Percentiles rank a stretch among this genome's conserved stretches.
phyloP scores from a whole-genome alignment of 1,284 basidiomycete species.

The Leccinum pachyderme region DNA sequence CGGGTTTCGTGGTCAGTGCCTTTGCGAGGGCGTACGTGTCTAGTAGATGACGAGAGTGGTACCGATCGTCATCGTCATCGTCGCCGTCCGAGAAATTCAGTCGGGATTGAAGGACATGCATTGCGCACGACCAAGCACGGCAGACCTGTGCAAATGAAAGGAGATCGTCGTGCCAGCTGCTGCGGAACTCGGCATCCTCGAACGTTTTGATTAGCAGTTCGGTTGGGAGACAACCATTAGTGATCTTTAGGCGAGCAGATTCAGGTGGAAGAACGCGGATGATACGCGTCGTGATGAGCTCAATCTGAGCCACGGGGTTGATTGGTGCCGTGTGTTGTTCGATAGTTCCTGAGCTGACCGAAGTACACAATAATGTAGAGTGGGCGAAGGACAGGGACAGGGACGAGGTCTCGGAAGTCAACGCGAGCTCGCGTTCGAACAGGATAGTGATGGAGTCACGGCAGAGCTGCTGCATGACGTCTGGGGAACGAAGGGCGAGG shows the following conservation, averaged over 20 bases:
- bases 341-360: not conserved
- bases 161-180: slow-evolving; percentile 23
- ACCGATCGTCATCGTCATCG: slow-evolving; percentile 1
- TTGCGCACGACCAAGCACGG: slow-evolving; percentile 24
- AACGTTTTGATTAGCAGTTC: slow-evolving; percentile 26
- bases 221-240: slow-evolving; percentile 17
- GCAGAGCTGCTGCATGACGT: slow-evolving; percentile 4
- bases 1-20: not conserved
- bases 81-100: slow-evolving; percentile 20
- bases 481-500: slow-evolving; percentile 18
- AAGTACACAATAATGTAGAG: slow-evolving; percentile 23
- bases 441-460: slow-evolving; percentile 10
- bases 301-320: slow-evolving; percentile 18
- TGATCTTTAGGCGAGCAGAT: slow-evolving; percentile 4
- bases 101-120: slow-evolving; percentile 19
- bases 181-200: slow-evolving; percentile 17
- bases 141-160: slow-evolving; percentile 28
- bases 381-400: slow-evolving; percentile 25
- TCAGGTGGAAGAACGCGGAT: slow-evolving; percentile 19
- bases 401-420: slow-evolving; percentile 22
- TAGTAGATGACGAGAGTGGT: slow-evolving; percentile 1
- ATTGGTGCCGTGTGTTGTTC: slow-evolving; percentile 1
- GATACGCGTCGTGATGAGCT: slow-evolving; percentile 23
- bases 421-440: slow-evolving; percentile 17
- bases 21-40: slow-evolving; percentile 5